A percentile compares a stretch with the other conserved stretches of the same genome.
These are phyloP conservation scores for Crithidia acanthocephali DNA, from an alignment of 208 protist genomes.

Conservation along the genomic window DNA sequence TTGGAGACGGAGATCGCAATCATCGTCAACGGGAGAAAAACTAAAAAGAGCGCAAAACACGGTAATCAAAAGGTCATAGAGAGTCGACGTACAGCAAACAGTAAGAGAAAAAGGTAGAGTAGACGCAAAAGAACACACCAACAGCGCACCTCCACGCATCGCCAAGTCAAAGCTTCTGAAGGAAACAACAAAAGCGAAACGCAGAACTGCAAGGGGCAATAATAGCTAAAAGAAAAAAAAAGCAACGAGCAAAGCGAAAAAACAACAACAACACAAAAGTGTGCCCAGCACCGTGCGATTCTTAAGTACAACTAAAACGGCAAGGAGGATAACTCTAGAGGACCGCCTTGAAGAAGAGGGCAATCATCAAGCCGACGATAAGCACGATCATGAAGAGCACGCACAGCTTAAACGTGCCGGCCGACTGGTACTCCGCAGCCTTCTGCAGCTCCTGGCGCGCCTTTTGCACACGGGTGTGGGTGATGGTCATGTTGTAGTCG, in stretches of 20 bases:
- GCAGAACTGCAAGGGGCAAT: no score
- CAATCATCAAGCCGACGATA: slow-evolving; percentile 86
- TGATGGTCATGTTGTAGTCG: slow-evolving; percentile 96
- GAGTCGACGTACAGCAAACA: no score
- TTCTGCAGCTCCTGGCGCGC: slow-evolving; percentile 85
- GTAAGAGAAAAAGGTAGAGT: no score
- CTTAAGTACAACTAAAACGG: not conserved
- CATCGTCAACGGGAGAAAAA: not conserved
- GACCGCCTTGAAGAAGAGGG: slow-evolving; percentile 88
- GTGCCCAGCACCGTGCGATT: no score
- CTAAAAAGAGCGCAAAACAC: slow-evolving; percentile 5
- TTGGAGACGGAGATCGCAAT: not conserved
- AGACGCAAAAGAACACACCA: no score
- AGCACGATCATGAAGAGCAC: slow-evolving; percentile 91
- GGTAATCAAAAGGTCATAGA: slow-evolving; percentile 1
- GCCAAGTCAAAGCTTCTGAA: no score
- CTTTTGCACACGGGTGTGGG: slow-evolving; percentile 83
- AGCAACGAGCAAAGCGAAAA: not conserved
- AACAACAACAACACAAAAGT: not conserved
- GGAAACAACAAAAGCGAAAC: no score
- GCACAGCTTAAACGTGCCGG: slow-evolving; percentile 91
- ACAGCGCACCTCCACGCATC: no score
- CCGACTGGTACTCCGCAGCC: slow-evolving; percentile 90
- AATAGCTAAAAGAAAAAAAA: no score
- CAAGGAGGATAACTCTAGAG: slow-evolving; percentile 20